A percentile compares a stretch with the other conserved stretches of the same genome.
phyloP scores from a whole-genome alignment of 768 basidiomycete genomes.

The Lyophyllum decastes region DNA sequence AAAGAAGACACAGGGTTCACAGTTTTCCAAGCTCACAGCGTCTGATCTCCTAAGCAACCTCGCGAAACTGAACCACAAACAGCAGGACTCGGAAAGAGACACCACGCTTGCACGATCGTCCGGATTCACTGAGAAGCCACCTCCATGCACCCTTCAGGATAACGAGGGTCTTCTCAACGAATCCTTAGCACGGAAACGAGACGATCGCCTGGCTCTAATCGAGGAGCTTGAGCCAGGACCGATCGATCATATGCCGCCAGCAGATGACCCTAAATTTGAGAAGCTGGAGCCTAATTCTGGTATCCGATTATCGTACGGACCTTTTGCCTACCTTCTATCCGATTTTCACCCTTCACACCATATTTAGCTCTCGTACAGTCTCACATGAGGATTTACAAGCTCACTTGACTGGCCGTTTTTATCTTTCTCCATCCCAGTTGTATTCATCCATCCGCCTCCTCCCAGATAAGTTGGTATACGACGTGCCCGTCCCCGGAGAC shows the following conservation, averaged over 20 bases:
- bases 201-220: constrained; percentile 68
- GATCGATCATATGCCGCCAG: constrained; percentile 65
- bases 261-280: constrained; percentile 77
- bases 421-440: constrained; percentile 83
- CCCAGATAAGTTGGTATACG: constrained; percentile 81
- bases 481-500: constrained; percentile 89
- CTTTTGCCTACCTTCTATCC: neutral
- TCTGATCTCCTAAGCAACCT: constrained; percentile 58
- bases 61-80: constrained; percentile 31
- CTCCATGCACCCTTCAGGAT: constrained; percentile 10
- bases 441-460: constrained; percentile 84
- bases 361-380: constrained; percentile 65
- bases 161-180: neutral
- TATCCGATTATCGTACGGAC: constrained; percentile 76
- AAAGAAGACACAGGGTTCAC: constrained; percentile 1
- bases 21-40: constrained; percentile 39
- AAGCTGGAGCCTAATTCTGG: constrained; percentile 89
- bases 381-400: constrained; percentile 79
- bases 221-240: constrained; percentile 83
- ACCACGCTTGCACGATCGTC: constrained; percentile 25
- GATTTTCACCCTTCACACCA: constrained; percentile 2
- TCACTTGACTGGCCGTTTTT: constrained; percentile 81
- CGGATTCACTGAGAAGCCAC: constrained; percentile 39
- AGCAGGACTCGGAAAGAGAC: constrained; percentile 12
- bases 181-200: constrained; percentile 35